Evolutionary conservation across 2,329 filamentous ascomycete species (phyloP), one percentile per base, ranked within the genome.

Genomic region (Claviceps monticola): DNA sequence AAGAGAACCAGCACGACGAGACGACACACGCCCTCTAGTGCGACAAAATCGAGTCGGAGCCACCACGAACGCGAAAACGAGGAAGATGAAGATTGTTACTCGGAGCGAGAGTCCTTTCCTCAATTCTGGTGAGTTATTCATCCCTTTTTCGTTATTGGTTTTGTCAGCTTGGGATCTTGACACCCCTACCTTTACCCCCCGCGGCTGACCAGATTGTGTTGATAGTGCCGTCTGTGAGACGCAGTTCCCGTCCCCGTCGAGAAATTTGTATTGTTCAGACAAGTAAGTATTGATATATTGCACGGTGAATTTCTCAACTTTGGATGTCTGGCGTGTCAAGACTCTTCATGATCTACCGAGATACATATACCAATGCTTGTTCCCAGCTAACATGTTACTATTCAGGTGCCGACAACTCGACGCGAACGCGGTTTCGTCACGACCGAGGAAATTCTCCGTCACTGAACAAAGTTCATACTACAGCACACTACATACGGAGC

Each of bases 141-240:
- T 14, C 4, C 2, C 1, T 37, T 14, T n/a, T 8, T 21, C 9
- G 13, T 6, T 23, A 14, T n/a, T n/a, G 13, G 1, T 2, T n/a
- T 11, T 16, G 11, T 16, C 42, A 14, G 13, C 42, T 16, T 45
- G 14, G 14, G 21, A 16, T 14, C n/a, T n/a, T 9, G 14, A 8
- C 13, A 4, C 17, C 2, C 14, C 5, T 16, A n/a, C 11, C 19
- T 19, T 38, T 5, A 17, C 9, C 9, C 34, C 9, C 11, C 11
- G 11, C 4, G 19, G 11, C 52, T 49, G 11, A 45, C 26, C 29
- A 7, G 13, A 6, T 37, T 34, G 19, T 37, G 16, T 23, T 47
- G 52, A 54, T 59, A 83, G 80, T 66, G 83, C 82, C 79, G 76
- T 74, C 9, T 83, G 80, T 64, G 80, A 83, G 63, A 83, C 82